Conservation (phyloP, 306 rosid genomes). For the Citrullus colocynthis region DNA sequence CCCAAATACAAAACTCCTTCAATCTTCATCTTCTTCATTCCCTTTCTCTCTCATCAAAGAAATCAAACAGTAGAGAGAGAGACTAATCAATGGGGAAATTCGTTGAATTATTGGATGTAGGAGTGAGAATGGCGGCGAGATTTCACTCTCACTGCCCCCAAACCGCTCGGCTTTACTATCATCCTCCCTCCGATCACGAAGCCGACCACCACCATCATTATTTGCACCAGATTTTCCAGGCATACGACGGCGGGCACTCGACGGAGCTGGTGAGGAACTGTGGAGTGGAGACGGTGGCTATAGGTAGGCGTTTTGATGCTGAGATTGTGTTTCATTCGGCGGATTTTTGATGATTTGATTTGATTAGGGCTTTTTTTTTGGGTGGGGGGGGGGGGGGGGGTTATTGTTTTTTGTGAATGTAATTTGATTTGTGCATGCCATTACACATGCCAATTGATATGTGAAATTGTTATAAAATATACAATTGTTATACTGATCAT, state of each 20-base stretch:
- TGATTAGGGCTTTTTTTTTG: not conserved
- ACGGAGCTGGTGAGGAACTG: not conserved
- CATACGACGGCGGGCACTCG: not conserved
- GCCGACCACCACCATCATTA: not conserved
- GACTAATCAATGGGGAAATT: slow-evolving; percentile 20
- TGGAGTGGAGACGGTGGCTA: not conserved
- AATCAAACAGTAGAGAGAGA: not conserved
- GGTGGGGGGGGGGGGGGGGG: not conserved
- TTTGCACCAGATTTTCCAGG: not conserved
- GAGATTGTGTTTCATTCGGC: slow-evolving; percentile 18
- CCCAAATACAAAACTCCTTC: not conserved
- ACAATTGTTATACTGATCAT: not conserved
- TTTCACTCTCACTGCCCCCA: slow-evolving; percentile 48
- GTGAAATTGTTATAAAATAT: not conserved
- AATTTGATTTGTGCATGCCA: slow-evolving; percentile 1
- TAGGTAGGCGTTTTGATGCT: slow-evolving; percentile 3
- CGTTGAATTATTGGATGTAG: slow-evolving; percentile 36
- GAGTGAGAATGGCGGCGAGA: slow-evolving; percentile 44
- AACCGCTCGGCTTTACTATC: slow-evolving; percentile 38
- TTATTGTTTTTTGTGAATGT: not conserved
- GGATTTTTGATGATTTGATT: slow-evolving; percentile 3
- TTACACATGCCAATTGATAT: not conserved
- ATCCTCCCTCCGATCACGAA: slow-evolving; percentile 28
- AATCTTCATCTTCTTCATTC: not conserved
- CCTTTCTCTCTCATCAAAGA: not conserved